Evolutionary conservation across 2,329 filamentous ascomycete species (phyloP), one percentile per base, ranked within the genome.

Genomic region (Botryotinia convoluta): DNA sequence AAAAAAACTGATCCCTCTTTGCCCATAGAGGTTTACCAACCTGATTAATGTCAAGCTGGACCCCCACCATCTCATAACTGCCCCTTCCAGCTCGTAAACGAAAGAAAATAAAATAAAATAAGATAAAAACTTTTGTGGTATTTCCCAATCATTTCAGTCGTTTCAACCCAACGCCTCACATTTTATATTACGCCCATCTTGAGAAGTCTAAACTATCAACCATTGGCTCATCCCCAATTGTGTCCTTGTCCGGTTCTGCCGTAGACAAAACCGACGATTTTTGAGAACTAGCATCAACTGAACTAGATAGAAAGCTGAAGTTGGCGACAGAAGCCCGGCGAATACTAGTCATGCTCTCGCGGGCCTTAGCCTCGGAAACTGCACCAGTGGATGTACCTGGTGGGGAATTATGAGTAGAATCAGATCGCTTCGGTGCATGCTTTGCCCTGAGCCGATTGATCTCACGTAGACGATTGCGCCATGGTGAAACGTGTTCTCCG

Each of bases 401-500:
- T 44, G 77, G 79, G 32, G 79, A 80, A 4, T 74, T 76, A 60
- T 76, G 72, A 42, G 77, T 78, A 20, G 85, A 82, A 35, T 59
- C 73, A 48, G 73, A 44, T 29, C 74, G 65, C 76, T 86, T 89
- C 14, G 84, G 83, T 2, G 84, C 85, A 77, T 91, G 87, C 74
- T 87, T 89, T 74, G 97, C 93, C 42, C 94, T 90, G 68, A 99
- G 87, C 62, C 90, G 88, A 80, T 92, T 92, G 80, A 99, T 97
- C 81, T 95, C 93, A 67, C 92, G 89, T 20, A 98, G 87, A 67
- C 96, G 90, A 78, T 92, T 93, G 74, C 94, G 90, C 96, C 96
- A 98, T 14, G 93, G 93, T 18, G 94, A 96, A 44, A 96, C 87
- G 79, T 97, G 91, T 81, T 97, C 94, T 73, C 92, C 92, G 9